Evolutionary conservation across 2,329 filamentous ascomycete species (phyloP).

Genomic region (Sclerotiophoma versabilis): DNA sequence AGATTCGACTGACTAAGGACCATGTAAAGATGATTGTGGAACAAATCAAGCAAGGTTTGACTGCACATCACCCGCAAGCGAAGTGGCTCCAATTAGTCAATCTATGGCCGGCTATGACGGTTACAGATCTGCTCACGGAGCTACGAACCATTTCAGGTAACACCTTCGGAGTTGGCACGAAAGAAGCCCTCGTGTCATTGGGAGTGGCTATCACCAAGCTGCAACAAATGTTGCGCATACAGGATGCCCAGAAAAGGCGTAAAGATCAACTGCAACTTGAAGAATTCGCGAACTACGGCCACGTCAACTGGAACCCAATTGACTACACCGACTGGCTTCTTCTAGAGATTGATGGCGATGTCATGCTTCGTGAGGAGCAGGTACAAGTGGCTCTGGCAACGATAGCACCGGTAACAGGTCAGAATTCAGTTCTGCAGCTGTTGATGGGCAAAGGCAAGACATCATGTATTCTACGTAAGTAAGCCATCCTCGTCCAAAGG

Average conservation of each 20-base stretch:
- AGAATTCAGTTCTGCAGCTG: slow-evolving; percentile 69
- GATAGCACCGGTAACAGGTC: slow-evolving; percentile 59
- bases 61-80: slow-evolving; percentile 32
- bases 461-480: slow-evolving; percentile 63
- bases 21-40: slow-evolving; percentile 18
- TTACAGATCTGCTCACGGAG: slow-evolving; percentile 56
- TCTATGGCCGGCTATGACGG: slow-evolving; percentile 58
- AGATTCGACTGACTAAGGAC: slow-evolving; percentile 25
- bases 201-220: slow-evolving; percentile 54
- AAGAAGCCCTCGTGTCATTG: slow-evolving; percentile 52
- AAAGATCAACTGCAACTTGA: slow-evolving; percentile 43
- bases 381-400: slow-evolving; percentile 68
- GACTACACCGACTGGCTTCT: slow-evolving; percentile 69
- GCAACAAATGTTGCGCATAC: slow-evolving; percentile 57
- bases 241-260: slow-evolving; percentile 36
- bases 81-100: slow-evolving; percentile 54
- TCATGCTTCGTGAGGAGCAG: slow-evolving; percentile 69
- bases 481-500: slow-evolving; percentile 52
- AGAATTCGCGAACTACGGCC: slow-evolving; percentile 58
- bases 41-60: slow-evolving; percentile 15
- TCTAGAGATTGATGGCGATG: slow-evolving; percentile 69
- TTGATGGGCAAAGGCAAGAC: slow-evolving; percentile 73
- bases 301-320: slow-evolving; percentile 63
- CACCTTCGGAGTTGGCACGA: slow-evolving; percentile 48
- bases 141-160: slow-evolving; percentile 49